Base-by-base conservation (phyloP, 495 filamentous ascomycete genomes). In the Penicillium atrosanguineum region DNA sequence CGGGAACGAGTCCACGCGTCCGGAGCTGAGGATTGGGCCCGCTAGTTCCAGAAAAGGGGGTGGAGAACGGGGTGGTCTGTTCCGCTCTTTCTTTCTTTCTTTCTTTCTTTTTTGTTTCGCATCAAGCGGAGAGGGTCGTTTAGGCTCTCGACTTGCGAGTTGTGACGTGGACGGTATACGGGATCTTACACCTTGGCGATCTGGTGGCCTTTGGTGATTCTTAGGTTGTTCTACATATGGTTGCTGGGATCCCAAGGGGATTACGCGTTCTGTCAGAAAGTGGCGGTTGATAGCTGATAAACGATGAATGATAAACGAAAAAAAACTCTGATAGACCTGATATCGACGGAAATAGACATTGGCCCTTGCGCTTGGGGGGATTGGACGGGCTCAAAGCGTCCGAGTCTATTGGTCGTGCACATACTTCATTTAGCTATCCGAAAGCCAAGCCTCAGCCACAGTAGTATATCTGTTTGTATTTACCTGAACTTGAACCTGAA, bases 1-100 rank as follows among this genome's bases (percentile, higher is more conserved):
- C 44, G 25, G 26, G 39, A 44, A 34, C 8, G 15, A 25, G 26
- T 16, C 50, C 44, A 42, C 50, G 50, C 44, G 44, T 43, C 44
- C 44, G 25, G 19, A 34, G 9, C 31, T 34, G 31, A 34, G 3
- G 14, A 34, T 14, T 34, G 31, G 31, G 31, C 12, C 31, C 31
- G 3, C 31, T 14, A 34, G 31, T 14, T 2, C 31, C 11, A 34
- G 8, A 34, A 34, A 0, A 14, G 31, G 31, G 31, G 8, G 31
- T 11, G 14, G 31, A 34, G 23, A 23, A 2, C 23, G 5, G 23
- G 5, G 23, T 23, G 23, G 23, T 23, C 23, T 23, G n/a, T 23
- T 5, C 23, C 23, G 5, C 23, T 23, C 23, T 12, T 1, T 34
- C 12, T 34, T 34, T 15, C 11, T 23, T 5, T 23, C 23, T 23